Evolutionary conservation across 768 basidiomycete species (phyloP).

Genomic region (Mycena metata): DNA sequence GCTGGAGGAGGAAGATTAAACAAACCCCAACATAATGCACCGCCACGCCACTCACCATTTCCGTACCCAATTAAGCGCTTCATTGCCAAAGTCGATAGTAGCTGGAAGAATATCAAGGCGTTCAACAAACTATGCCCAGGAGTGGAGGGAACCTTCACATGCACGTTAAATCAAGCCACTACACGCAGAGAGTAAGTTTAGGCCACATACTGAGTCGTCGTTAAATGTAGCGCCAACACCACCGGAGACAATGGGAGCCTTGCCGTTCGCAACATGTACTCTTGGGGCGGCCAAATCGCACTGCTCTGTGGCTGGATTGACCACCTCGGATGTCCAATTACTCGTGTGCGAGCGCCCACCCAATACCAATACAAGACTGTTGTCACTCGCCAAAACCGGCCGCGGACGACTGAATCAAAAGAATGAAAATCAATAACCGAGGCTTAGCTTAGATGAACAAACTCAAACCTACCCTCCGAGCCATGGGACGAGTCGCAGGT

Average conservation of each 20-base stretch:
- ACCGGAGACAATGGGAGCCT: background rate
- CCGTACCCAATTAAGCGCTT: slow-evolving; percentile 2
- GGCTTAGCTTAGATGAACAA: no score
- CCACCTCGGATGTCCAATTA: background rate
- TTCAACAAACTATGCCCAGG: background rate
- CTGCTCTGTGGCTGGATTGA: background rate
- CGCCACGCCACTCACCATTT: slow-evolving; percentile 9
- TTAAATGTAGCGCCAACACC: background rate
- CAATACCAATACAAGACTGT: background rate
- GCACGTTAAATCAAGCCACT: no score
- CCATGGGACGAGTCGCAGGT: background rate
- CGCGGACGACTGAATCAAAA: background rate
- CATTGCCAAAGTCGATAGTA: slow-evolving; percentile 10
- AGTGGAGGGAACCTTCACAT: no score
- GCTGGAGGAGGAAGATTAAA: background rate
- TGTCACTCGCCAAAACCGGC: background rate
- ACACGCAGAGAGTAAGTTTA: no score
- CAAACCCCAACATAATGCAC: background rate
- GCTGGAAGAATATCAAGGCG: slow-evolving; percentile 1
- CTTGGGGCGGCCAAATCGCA: background rate
- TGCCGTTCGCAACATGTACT: no score
- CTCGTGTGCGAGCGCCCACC: background rate
- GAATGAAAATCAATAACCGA: no score
- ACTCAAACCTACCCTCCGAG: background rate
- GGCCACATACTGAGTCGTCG: no score